These are phyloP conservation scores for Fusarium tjaetaba DNA, from an alignment of 2,329 filamentous ascomycete genomes.

Conservation along the genomic window DNA sequence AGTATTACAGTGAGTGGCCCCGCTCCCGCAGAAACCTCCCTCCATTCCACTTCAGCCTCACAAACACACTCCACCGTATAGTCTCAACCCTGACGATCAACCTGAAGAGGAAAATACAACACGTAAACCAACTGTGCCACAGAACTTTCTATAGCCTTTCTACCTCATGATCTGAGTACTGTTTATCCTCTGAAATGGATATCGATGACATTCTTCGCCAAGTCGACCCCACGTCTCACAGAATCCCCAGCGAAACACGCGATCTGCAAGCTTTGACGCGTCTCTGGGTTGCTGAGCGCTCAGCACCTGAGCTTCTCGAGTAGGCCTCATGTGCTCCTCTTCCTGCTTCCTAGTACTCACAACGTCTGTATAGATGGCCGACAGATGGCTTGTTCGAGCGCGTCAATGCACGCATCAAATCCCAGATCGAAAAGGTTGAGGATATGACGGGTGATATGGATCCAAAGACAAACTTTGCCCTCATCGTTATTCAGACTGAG, in stretches of 20 bases:
- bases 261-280: constrained; percentile 92
- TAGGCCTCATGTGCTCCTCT: constrained; percentile 54
- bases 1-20: neutral
- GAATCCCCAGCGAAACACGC: constrained; percentile 67
- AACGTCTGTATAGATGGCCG: constrained; percentile 68
- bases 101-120: neutral
- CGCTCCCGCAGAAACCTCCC: constrained; percentile 28
- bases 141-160: neutral
- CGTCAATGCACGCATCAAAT: constrained; percentile 76
- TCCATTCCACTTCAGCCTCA: constrained; percentile 11
- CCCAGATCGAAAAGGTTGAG: constrained; percentile 77
- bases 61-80: constrained; percentile 19
- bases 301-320: constrained; percentile 86
- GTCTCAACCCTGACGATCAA: constrained; percentile 3
- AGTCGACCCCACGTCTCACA: constrained; percentile 69
- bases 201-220: constrained; percentile 83
- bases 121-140: neutral
- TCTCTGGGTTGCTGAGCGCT: constrained; percentile 92
- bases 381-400: constrained; percentile 82
- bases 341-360: neutral
- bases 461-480: constrained; percentile 88
- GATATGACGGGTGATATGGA: constrained; percentile 86
- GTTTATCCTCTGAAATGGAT: constrained; percentile 64
- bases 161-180: neutral
- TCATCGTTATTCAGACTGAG: constrained; percentile 97